A percentile compares a stretch with the other conserved stretches of the same genome.
Evolutionary conservation across 2,329 filamentous ascomycete species (phyloP).

Genomic region (Colletotrichum endophyticum): DNA sequence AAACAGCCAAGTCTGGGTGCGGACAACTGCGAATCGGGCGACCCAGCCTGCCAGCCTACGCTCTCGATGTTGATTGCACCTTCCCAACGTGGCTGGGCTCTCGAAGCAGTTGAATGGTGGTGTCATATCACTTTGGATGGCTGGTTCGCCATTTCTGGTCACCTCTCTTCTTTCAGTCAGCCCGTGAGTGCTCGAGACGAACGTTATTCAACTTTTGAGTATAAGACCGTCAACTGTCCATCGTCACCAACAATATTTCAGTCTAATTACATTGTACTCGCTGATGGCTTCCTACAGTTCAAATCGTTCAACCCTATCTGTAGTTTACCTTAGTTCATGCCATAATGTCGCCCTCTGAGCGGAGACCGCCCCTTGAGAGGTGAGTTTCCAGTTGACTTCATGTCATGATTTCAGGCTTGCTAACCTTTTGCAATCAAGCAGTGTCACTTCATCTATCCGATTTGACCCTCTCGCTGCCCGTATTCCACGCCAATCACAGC

Average conservation of each 20-base stretch:
- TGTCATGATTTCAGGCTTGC: background rate
- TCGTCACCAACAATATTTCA: background rate
- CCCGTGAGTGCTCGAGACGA: background rate
- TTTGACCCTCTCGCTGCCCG: background rate
- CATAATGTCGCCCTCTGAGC: background rate
- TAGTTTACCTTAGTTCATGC: background rate
- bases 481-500: background rate
- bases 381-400: background rate
- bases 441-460: background rate
- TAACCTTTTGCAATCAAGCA: background rate
- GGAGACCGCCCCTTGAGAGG: background rate
- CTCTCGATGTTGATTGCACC: background rate
- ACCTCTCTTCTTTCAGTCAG: background rate
- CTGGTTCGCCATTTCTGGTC: background rate
- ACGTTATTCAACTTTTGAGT: background rate
- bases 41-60: background rate
- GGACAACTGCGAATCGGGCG: background rate
- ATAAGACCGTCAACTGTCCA: background rate
- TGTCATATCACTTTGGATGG: background rate
- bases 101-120: background rate
- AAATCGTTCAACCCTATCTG: background rate
- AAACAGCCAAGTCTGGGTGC: background rate
- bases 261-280: background rate
- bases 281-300: background rate
- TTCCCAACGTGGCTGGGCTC: background rate